Conservation (phyloP, 1,139 yeast species). For the Blastobotrys persicus region DNA sequence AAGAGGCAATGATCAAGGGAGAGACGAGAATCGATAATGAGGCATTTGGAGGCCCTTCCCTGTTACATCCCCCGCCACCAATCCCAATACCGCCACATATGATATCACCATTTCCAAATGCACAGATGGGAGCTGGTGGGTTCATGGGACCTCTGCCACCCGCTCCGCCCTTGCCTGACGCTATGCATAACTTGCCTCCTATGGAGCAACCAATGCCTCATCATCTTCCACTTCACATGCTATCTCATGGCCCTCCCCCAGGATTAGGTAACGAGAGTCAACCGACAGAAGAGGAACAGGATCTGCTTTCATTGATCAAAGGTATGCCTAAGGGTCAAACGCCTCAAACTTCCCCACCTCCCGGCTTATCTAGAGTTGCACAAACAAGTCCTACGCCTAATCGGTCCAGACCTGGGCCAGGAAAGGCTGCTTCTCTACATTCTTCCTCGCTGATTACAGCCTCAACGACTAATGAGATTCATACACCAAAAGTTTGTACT, state of each 20-base stretch:
- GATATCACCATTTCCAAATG: background rate
- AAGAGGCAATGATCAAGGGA: background rate
- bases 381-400: background rate
- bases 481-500: too few species aligned
- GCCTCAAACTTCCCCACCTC: background rate
- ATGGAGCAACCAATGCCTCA: too few species aligned
- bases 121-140: background rate
- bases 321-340: background rate
- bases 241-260: constrained; percentile 1
- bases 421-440: background rate
- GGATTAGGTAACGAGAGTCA: constrained; percentile 1
- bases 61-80: constrained; percentile 8
- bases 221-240: too few species aligned
- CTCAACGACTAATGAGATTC: too few species aligned
- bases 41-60: background rate
- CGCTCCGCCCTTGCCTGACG: too few species aligned
- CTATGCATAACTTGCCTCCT: too few species aligned
- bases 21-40: background rate
- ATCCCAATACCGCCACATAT: constrained; percentile 3
- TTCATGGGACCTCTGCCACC: background rate
- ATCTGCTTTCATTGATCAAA: constrained; percentile 15
- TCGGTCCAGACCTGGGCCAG: background rate
- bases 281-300: constrained; percentile 16
- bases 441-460: too few species aligned
- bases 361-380: background rate